Evolutionary conservation across 352 stramenopile species (phyloP).

Genomic region (Peronospora destructor): DNA sequence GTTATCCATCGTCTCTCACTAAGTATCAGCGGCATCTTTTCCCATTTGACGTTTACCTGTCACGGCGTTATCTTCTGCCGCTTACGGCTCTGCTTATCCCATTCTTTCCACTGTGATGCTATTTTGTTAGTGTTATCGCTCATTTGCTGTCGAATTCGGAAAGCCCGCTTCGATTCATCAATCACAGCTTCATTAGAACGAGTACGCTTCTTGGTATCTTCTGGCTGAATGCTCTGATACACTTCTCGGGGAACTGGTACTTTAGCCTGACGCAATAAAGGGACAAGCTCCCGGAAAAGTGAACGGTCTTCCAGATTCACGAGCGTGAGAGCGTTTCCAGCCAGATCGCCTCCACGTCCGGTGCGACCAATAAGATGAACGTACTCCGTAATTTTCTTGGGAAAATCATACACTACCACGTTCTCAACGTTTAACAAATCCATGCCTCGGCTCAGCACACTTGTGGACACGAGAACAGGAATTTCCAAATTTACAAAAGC

Average conservation of each 20-base stretch:
- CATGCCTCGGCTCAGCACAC: slow-evolving; percentile 66
- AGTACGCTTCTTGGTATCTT: slow-evolving; percentile 14
- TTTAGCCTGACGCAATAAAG: slow-evolving; percentile 25
- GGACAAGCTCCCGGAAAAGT: slow-evolving; percentile 39
- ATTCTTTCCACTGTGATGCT: slow-evolving; percentile 32
- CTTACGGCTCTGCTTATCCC: slow-evolving; percentile 25
- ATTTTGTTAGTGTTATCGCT: slow-evolving; percentile 11
- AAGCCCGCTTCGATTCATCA: slow-evolving; percentile 46
- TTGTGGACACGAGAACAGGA: slow-evolving; percentile 56
- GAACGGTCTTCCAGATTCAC: slow-evolving; percentile 40
- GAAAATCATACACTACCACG: slow-evolving; percentile 72
- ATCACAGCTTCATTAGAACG: slow-evolving; percentile 16
- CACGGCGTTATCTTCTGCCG: slow-evolving; percentile 8
- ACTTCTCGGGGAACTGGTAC: slow-evolving; percentile 34
- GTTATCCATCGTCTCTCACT: no score
- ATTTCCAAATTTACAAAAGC: slow-evolving; percentile 46
- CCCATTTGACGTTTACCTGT: slow-evolving; percentile 1
- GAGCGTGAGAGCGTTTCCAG: slow-evolving; percentile 33
- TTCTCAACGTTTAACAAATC: slow-evolving; percentile 56
- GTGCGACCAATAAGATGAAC: slow-evolving; percentile 59
- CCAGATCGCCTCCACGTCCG: slow-evolving; percentile 20
- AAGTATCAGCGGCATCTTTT: background rate
- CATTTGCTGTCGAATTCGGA: slow-evolving; percentile 27
- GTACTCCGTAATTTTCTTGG: slow-evolving; percentile 47
- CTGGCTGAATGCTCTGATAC: slow-evolving; percentile 32